Conservation (phyloP, 352 stramenopile genomes). For the Elongisporangium anandrum region DNA sequence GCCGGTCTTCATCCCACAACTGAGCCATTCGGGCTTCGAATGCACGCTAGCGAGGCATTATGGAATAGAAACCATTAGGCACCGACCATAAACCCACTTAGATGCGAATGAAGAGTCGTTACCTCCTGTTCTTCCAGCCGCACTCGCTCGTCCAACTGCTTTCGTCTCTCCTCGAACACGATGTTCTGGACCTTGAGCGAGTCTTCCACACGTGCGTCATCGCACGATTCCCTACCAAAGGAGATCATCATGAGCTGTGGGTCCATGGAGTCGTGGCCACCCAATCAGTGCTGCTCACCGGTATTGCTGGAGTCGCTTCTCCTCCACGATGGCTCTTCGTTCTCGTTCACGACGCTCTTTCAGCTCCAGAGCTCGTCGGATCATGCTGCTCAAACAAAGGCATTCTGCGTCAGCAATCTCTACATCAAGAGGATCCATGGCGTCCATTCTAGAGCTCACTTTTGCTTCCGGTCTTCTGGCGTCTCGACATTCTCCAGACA, state of each 20-base stretch:
- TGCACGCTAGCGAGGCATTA: slow-evolving; percentile 15
- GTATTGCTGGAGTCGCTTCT: slow-evolving; percentile 76
- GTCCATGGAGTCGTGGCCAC: neutral
- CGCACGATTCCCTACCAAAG: slow-evolving; percentile 52
- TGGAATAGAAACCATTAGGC: slow-evolving; percentile 1
- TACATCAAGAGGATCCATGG: neutral
- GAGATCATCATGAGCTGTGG: neutral
- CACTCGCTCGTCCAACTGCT: slow-evolving; percentile 55
- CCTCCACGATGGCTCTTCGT: slow-evolving; percentile 52
- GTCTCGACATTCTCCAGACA: slow-evolving; percentile 74
- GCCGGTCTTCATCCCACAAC: slow-evolving; percentile 65
- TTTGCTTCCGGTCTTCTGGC: slow-evolving; percentile 71
- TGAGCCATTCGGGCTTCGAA: slow-evolving; percentile 57
- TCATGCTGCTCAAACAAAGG: slow-evolving; percentile 39
- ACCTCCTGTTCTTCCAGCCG: slow-evolving; percentile 44
- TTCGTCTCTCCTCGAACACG: slow-evolving; percentile 53
- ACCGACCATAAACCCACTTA: too few species aligned
- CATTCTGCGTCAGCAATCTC: neutral
- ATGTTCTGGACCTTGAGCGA: slow-evolving; percentile 58
- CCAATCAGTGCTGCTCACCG: slow-evolving; percentile 20
- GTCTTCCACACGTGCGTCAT: slow-evolving; percentile 57
- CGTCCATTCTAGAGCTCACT: slow-evolving; percentile 21
- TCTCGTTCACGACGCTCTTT: slow-evolving; percentile 64
- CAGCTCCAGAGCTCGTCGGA: slow-evolving; percentile 64
- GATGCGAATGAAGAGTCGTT: neutral